These are phyloP conservation scores for Pichia cabralensis DNA, from an alignment of 805 yeast genomes.

Conservation along the genomic window DNA sequence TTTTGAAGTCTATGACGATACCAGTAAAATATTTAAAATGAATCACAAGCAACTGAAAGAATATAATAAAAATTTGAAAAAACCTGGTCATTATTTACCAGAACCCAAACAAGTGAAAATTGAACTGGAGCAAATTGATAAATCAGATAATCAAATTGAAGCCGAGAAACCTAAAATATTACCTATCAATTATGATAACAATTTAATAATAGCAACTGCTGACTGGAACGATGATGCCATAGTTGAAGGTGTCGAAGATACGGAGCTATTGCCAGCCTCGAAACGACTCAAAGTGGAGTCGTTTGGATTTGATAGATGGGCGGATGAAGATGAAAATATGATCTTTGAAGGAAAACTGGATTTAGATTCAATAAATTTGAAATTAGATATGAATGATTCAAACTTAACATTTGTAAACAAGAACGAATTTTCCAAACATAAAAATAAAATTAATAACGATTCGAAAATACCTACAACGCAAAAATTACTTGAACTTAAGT, in stretches of 20 bases:
- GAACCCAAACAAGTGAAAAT: slow-evolving; percentile 20
- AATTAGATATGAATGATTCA: slow-evolving; percentile 83
- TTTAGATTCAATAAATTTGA: slow-evolving; percentile 28
- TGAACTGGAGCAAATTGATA: slow-evolving; percentile 20
- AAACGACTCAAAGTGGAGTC: slow-evolving; percentile 23
- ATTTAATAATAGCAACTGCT: slow-evolving; percentile 55
- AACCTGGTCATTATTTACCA: slow-evolving; percentile 7
- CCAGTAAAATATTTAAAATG: slow-evolving; percentile 40
- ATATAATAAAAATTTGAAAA: slow-evolving; percentile 8
- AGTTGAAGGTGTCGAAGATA: slow-evolving; percentile 36
- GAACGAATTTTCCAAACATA: slow-evolving; percentile 7
- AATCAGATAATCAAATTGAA: slow-evolving; percentile 11
- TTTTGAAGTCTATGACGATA: slow-evolving; percentile 57
- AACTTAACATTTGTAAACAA: slow-evolving; percentile 54
- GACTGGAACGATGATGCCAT: slow-evolving; percentile 70
- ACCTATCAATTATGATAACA: slow-evolving; percentile 33
- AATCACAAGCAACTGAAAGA: slow-evolving; percentile 13
- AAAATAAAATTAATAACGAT: slow-evolving; percentile 10
- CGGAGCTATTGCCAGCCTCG: slow-evolving; percentile 10
- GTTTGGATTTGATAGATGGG: slow-evolving; percentile 34
- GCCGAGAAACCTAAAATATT: slow-evolving; percentile 12
- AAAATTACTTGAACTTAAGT: slow-evolving; percentile 45
- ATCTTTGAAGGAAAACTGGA: slow-evolving; percentile 61
- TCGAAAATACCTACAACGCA: slow-evolving; percentile 46
- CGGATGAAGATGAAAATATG: slow-evolving; percentile 50